These are phyloP conservation scores for Arctostaphylos glauca DNA, from an alignment of 148 eudicot genomes.

Conservation along the genomic window DNA sequence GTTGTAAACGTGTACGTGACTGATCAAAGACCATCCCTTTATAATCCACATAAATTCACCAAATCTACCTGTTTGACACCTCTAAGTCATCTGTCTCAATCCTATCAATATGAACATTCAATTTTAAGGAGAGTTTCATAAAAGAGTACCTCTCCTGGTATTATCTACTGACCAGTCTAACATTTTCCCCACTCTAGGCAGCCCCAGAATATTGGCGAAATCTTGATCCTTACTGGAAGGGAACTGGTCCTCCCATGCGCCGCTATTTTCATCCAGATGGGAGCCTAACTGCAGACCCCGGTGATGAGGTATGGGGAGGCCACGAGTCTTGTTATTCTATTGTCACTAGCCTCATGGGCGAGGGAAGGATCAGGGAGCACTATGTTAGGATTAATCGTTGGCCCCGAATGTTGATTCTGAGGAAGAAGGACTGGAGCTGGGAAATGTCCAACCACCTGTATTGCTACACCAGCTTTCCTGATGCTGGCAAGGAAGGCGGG, in stretches of 20 bases:
- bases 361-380: slow-evolving; percentile 63
- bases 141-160: background rate
- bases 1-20: background rate
- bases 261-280: slow-evolving; percentile 87
- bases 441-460: slow-evolving; percentile 60
- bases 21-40: background rate
- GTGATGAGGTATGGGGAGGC: slow-evolving; percentile 86
- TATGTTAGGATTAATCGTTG: slow-evolving; percentile 85
- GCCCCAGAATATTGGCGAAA: slow-evolving; percentile 81
- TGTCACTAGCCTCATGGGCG: slow-evolving; percentile 47
- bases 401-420: slow-evolving; percentile 55
- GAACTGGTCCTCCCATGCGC: slow-evolving; percentile 50
- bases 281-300: slow-evolving; percentile 67
- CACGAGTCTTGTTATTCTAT: slow-evolving; percentile 69
- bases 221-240: slow-evolving; percentile 78
- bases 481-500: slow-evolving; percentile 63
- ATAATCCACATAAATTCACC: background rate
- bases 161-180: background rate
- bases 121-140: background rate
- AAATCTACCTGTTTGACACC: background rate
- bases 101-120: background rate
- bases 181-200: slow-evolving; percentile 36
- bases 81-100: background rate
- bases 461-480: slow-evolving; percentile 67
- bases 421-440: slow-evolving; percentile 90